Conservation (phyloP, 2,329 filamentous ascomycete genomes). For the Fusarium ambrosium region DNA sequence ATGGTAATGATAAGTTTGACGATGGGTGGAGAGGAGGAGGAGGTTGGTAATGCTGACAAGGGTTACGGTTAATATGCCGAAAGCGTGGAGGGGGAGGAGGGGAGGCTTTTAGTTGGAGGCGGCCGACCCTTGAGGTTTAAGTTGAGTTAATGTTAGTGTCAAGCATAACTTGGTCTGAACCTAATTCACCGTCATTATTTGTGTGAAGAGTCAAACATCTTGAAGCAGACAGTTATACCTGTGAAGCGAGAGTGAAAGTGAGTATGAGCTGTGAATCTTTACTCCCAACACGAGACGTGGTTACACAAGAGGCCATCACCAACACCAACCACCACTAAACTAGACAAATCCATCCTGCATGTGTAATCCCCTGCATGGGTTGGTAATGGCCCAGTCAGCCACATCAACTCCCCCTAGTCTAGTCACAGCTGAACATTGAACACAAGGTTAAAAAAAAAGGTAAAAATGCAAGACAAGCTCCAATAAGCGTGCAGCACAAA, state of each 20-base stretch:
- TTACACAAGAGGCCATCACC: neutral
- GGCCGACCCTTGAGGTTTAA: slow-evolving; percentile 28
- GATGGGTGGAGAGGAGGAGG: neutral
- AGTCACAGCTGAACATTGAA: slow-evolving; percentile 18
- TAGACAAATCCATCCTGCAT: slow-evolving; percentile 17
- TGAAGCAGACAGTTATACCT: neutral
- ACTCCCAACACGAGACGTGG: neutral
- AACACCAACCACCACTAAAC: neutral
- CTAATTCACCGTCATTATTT: neutral
- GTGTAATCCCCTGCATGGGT: slow-evolving; percentile 20
- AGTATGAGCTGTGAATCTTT: neutral
- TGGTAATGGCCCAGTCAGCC: slow-evolving; percentile 45
- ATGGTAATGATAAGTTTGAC: neutral
- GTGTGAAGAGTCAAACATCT: neutral
- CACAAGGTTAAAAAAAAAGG: slow-evolving; percentile 1
- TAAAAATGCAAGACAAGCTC: slow-evolving; percentile 10
- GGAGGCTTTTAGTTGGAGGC: slow-evolving; percentile 1
- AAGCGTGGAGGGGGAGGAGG: neutral
- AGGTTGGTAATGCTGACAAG: slow-evolving; percentile 1
- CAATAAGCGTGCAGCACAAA: slow-evolving; percentile 5
- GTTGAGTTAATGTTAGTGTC: slow-evolving; percentile 12
- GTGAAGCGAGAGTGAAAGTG: neutral
- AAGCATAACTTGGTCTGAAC: slow-evolving; percentile 11
- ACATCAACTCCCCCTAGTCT: slow-evolving; percentile 14
- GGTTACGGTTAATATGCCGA: neutral